Percentiles rank a stretch among this genome's conserved stretches.
These are phyloP conservation scores for Salix dunnii DNA, from an alignment of 345 rosid species.

Conservation along the genomic window DNA sequence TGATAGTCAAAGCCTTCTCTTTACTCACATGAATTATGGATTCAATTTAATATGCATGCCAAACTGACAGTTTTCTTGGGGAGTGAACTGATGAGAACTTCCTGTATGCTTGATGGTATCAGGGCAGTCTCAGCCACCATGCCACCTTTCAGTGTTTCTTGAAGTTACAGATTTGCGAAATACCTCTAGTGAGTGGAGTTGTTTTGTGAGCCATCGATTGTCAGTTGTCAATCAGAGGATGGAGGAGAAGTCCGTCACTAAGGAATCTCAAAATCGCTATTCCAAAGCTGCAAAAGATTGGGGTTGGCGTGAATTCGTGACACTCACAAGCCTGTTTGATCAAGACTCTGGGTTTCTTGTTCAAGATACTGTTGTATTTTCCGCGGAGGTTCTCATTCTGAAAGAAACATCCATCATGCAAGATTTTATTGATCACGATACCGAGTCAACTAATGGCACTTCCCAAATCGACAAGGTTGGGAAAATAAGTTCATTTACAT, in stretches of 20 bases:
- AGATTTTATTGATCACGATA: constrained; percentile 60
- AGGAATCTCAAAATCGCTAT: constrained; percentile 99
- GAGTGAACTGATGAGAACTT: constrained; percentile 41
- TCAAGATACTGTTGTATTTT: constrained; percentile 87
- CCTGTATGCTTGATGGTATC: constrained; percentile 54
- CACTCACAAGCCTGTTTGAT: constrained; percentile 94
- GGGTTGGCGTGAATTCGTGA: constrained; percentile 99
- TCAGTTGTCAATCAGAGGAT: constrained; percentile 89
- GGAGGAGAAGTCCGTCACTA: constrained; percentile 96
- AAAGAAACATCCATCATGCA: constrained; percentile 86
- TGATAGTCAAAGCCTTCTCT: neutral
- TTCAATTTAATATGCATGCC: neutral
- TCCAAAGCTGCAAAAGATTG: constrained; percentile 99
- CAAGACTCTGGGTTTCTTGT: constrained; percentile 98
- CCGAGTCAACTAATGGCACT: constrained; percentile 42
- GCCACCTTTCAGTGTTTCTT: constrained; percentile 99
- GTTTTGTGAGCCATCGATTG: constrained; percentile 97
- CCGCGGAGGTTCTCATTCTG: constrained; percentile 98
- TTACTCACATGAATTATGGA: neutral
- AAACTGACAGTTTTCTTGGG: neutral
- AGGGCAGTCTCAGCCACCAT: constrained; percentile 99
- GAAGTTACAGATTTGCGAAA: constrained; percentile 98
- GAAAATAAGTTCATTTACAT: constrained; percentile 84
- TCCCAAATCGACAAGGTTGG: constrained; percentile 51
- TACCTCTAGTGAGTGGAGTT: constrained; percentile 93